These are phyloP conservation scores for Nemania diffusa DNA, from an alignment of 2,329 filamentous ascomycete genomes.

Conservation along the genomic window DNA sequence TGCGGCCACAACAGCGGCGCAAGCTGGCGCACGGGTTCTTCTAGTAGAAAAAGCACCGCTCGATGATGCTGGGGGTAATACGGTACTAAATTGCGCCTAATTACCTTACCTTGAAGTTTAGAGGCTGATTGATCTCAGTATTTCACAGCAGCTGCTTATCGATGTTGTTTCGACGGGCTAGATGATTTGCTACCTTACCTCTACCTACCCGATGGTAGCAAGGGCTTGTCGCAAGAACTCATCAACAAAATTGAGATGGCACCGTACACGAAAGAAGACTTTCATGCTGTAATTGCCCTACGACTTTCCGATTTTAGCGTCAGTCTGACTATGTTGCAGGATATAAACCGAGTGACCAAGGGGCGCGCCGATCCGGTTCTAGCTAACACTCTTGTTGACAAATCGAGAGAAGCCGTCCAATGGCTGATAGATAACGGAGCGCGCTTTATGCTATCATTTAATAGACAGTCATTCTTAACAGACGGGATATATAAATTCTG, in stretches of 20 bases:
- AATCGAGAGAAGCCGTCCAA: conserved; percentile 61
- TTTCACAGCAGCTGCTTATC: conserved; percentile 73
- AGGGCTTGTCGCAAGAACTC: conserved; percentile 43
- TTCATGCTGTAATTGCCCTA: conserved; percentile 48
- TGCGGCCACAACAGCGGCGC: conserved; percentile 66
- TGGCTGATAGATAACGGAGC: conserved; percentile 67
- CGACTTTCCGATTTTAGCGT: neutral
- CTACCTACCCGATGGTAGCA: conserved; percentile 63
- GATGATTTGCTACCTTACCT: conserved; percentile 69
- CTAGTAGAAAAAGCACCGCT: conserved; percentile 70
- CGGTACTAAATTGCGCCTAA: conserved; percentile 32
- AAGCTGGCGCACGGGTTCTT: conserved; percentile 60
- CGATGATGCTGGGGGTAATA: conserved; percentile 71
- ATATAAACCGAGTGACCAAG: conserved; percentile 66
- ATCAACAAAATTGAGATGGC: conserved; percentile 65
- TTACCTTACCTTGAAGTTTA: neutral
- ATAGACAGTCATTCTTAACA: conserved; percentile 73
- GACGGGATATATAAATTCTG: conserved; percentile 71
- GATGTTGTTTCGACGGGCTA: conserved; percentile 66
- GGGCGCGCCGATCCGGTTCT: conserved; percentile 64
- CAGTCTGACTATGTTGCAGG: conserved; percentile 45
- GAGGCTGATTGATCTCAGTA: conserved; percentile 49
- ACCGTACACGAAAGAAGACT: conserved; percentile 65
- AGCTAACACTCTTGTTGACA: conserved; percentile 59
- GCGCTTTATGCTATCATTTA: conserved; percentile 69